Base-by-base conservation (phyloP, 371 early-diverging fungal genomes). In the Mucor irregularis region DNA sequence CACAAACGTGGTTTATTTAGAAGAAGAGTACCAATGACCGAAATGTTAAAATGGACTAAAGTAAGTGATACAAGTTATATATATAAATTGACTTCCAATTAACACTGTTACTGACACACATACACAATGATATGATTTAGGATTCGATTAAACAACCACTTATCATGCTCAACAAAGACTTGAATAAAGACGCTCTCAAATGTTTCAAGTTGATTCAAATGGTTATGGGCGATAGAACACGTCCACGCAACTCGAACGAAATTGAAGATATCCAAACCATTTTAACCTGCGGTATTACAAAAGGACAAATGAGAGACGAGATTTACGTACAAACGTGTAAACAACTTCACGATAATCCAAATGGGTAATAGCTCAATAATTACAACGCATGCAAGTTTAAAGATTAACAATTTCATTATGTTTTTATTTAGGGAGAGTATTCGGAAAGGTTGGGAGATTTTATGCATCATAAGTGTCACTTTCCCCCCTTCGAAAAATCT, bases 251-350 rank as follows among this genome's bases (percentile, higher is more conserved):
- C 8, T 45, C 57, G 7, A 66, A 67, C 49, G 68, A 64, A 14
- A 64, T 63, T 16, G 81, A 77, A 24, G 90, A 92, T 45, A 85
- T 90, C 26, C 93, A 93, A 55, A 70, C 80, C 53, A 68, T 96
- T 25, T 67, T 93, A 25, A 88, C 87, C 49, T 66, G 72, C 44
- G 97, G 95, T 4, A 87, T 95, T n/a, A 68, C 75, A 13, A 69
- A 76, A 28, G 92, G 89, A 21, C 86, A 84, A 37, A 75, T 98
- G 64, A 81, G 96, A 19, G 96, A 97, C 63, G 98, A 97, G 71
- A 91, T 96, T 40, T 95, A 91, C 64, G 94, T 94, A 9, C 97
- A 97, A 76, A 63, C 94, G 21, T 93, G 92, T 74, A 95, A 95
- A 72, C 95, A 96, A 61, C 62, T 94, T 45, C 85, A 88, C 5